These are phyloP conservation scores for Phyllosticta ampelicida DNA, from an alignment of 2,329 filamentous ascomycete genomes.

Conservation along the genomic window DNA sequence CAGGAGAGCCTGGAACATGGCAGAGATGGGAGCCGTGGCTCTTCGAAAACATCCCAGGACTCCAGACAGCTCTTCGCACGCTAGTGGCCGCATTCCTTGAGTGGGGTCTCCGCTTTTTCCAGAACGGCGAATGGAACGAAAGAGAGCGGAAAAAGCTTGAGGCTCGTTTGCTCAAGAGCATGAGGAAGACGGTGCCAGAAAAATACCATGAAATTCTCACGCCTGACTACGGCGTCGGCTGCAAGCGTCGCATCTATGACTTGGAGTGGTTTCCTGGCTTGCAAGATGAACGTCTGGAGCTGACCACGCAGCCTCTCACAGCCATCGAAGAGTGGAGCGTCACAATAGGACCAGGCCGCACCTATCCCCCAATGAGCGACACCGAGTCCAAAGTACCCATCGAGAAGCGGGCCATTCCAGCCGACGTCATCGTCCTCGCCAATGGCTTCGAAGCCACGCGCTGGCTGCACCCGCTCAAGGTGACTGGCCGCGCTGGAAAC, in stretches of 20 bases:
- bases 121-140: slow-evolving; percentile 27
- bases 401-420: slow-evolving; percentile 36
- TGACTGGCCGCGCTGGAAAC: slow-evolving; percentile 41
- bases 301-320: slow-evolving; percentile 41
- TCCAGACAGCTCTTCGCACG: slow-evolving; percentile 37
- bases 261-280: slow-evolving; percentile 45
- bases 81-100: slow-evolving; percentile 34
- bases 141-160: slow-evolving; percentile 31
- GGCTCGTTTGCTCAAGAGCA: slow-evolving; percentile 33
- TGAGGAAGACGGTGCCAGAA: slow-evolving; percentile 42
- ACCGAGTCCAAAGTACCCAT: slow-evolving; percentile 13
- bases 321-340: slow-evolving; percentile 41
- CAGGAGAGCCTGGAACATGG: slow-evolving; percentile 32
- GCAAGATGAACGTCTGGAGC: slow-evolving; percentile 41
- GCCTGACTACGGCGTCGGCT: slow-evolving; percentile 52
- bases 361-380: slow-evolving; percentile 28
- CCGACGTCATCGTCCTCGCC: slow-evolving; percentile 51
- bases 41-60: slow-evolving; percentile 39
- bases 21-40: slow-evolving; percentile 37
- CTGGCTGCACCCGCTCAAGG: slow-evolving; percentile 43
- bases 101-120: slow-evolving; percentile 38
- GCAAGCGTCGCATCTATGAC: slow-evolving; percentile 54
- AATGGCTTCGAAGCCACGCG: slow-evolving; percentile 50
- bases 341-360: slow-evolving; percentile 39
- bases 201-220: slow-evolving; percentile 53